Evolutionary conservation across 1,139 yeast species (phyloP).

Genomic region (Taphrina flavorubra): DNA sequence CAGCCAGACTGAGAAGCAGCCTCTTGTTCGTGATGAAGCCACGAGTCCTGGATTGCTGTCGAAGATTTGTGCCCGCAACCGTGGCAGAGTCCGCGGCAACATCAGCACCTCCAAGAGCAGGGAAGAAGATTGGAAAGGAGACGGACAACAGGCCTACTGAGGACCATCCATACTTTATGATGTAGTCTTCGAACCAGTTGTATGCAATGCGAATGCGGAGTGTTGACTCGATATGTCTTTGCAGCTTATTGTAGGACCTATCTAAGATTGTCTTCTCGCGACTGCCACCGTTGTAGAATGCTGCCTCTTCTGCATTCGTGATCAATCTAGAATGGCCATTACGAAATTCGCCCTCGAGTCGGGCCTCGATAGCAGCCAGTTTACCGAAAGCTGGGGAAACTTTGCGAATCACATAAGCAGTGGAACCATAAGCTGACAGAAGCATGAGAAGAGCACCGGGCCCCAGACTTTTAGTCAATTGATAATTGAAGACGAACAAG

Average conservation of each 20-base stretch:
- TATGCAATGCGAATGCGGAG: conserved; percentile 62
- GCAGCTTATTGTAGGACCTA: conserved; percentile 65
- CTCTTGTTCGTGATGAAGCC: conserved; percentile 90
- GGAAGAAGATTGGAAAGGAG: conserved; percentile 76
- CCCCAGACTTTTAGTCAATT: conserved; percentile 83
- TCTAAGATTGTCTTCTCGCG: conserved; percentile 74
- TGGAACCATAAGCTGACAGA: conserved; percentile 75
- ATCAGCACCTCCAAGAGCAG: conserved; percentile 54
- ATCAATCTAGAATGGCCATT: conserved; percentile 84
- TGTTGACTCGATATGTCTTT: conserved; percentile 58
- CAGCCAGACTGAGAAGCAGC: conserved; percentile 86
- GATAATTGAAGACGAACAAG: conserved; percentile 81
- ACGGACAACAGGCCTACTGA: conserved; percentile 91
- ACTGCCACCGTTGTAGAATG: conserved; percentile 86
- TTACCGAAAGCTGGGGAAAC: conserved; percentile 88
- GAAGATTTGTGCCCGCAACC: conserved; percentile 44
- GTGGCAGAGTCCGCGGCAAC: conserved; percentile 46
- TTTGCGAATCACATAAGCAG: conserved; percentile 74
- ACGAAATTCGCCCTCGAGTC: conserved; percentile 84
- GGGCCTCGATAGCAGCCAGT: conserved; percentile 70
- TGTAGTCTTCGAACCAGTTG: conserved; percentile 80
- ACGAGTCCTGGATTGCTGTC: conserved; percentile 63
- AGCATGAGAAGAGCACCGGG: conserved; percentile 83
- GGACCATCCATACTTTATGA: conserved; percentile 91
- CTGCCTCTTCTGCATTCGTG: conserved; percentile 90